Evolutionary conservation across 2,329 filamentous ascomycete species (phyloP), one percentile per base, ranked within the genome.

Genomic region (Bretziella fagacearum): DNA sequence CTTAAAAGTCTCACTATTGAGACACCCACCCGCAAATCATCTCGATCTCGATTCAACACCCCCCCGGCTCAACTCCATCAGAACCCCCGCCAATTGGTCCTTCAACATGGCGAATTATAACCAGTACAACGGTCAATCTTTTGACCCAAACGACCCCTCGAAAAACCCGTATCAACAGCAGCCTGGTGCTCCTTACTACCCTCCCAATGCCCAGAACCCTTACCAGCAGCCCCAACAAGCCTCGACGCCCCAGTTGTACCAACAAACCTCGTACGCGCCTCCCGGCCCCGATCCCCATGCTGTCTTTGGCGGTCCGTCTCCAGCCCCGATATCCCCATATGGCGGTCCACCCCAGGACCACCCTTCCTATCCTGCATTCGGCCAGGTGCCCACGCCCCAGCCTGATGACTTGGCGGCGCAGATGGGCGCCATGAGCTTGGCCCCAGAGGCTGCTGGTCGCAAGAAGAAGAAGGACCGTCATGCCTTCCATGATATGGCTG

Each of bases 381-480:
- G 27, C 27, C 45, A 41, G 37, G 2, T 20, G 11, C 45, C 50
- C 15, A 20, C 30, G 11, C 48, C 30, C 15, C 46, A 44, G 37
- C 63, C 63, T 49, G 70, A 75, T 55, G 63, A 58, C 13, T 60
- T 85, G 51, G 71, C 77, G 40, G 71, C 77, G 47, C 85, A 93
- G 62, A 81, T 93, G 79, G 79, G 79, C 35, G 77, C 77, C 51
- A 74, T 93, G 72, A 78, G 71, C 33, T 66, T 93, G 54, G 37
- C 43, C 20, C 22, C 44, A 11, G 61, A 53, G 18, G 26, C 46
- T 17, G 66, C 66, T 2, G 64, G 63, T 49, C 71, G 77, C 60
- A 81, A 70, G 62, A 84, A 87, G 70, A 96, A 94, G 76, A 95
- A 94, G 71, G 82, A 95, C 60, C 77, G 85, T 51, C 89, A 96